Conservation (phyloP, 1,284 basidiomycete genomes). For the Termitomyces sp. region DNA sequence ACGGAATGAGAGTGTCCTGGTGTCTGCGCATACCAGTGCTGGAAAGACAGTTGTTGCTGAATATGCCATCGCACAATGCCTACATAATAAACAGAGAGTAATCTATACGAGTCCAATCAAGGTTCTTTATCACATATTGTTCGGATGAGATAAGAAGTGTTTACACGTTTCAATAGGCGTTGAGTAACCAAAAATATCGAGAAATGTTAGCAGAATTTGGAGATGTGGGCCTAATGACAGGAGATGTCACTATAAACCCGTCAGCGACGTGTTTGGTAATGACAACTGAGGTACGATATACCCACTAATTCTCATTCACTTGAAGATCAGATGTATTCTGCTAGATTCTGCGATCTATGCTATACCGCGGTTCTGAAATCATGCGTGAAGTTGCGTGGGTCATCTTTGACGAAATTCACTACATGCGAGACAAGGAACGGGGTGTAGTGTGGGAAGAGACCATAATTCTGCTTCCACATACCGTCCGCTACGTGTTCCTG, state of each 20-base stretch:
- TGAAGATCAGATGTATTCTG: neutral
- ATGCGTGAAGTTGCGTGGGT: slow-evolving; percentile 99
- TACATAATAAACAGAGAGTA: slow-evolving; percentile 89
- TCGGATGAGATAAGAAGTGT: slow-evolving; percentile 13
- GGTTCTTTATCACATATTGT: slow-evolving; percentile 45
- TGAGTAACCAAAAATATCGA: slow-evolving; percentile 98
- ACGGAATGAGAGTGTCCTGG: slow-evolving; percentile 94
- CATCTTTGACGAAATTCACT: slow-evolving; percentile 99
- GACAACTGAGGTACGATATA: slow-evolving; percentile 86
- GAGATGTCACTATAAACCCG: slow-evolving; percentile 99
- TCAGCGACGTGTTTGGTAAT: slow-evolving; percentile 96
- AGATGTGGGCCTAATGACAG: slow-evolving; percentile 98
- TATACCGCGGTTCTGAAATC: slow-evolving; percentile 97
- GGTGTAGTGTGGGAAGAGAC: slow-evolving; percentile 91
- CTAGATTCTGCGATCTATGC: slow-evolving; percentile 97
- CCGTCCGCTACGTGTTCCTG: slow-evolving; percentile 96
- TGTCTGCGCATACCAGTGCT: slow-evolving; percentile 98
- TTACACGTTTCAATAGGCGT: slow-evolving; percentile 23
- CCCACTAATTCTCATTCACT: neutral
- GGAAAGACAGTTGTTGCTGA: slow-evolving; percentile 99
- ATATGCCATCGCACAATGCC: slow-evolving; percentile 97
- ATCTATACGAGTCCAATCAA: slow-evolving; percentile 99
- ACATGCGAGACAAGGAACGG: slow-evolving; percentile 97
- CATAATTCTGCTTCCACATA: slow-evolving; percentile 94
- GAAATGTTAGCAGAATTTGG: slow-evolving; percentile 97